Evolutionary conservation across 805 yeast genomes (phyloP).

Genomic region (Candida hispaniensis): DNA sequence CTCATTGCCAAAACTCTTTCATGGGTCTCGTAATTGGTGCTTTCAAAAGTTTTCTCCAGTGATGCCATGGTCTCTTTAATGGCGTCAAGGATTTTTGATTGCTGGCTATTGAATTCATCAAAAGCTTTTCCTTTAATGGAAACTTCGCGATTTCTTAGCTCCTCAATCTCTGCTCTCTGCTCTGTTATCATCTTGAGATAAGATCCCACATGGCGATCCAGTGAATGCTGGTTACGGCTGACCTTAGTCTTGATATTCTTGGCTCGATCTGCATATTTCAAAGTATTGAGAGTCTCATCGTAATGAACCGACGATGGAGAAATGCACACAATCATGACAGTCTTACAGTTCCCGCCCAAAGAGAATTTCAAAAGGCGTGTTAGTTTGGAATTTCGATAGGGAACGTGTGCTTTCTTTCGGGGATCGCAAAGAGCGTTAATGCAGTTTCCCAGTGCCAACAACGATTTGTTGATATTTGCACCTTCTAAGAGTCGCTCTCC

Average conservation of each 20-base stretch:
- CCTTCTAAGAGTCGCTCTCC: slow-evolving; percentile 82
- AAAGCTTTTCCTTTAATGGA: slow-evolving; percentile 18
- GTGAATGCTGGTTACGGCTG: slow-evolving; percentile 57
- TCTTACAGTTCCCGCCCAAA: slow-evolving; percentile 86
- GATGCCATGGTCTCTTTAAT: slow-evolving; percentile 19
- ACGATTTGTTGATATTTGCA: slow-evolving; percentile 82
- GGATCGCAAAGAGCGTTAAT: slow-evolving; percentile 82
- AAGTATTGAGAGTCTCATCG: slow-evolving; percentile 85
- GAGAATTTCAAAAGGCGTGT: slow-evolving; percentile 82
- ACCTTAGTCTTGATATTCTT: slow-evolving; percentile 80
- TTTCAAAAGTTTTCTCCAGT: slow-evolving; percentile 11
- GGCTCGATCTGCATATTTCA: slow-evolving; percentile 85
- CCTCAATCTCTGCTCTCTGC: slow-evolving; percentile 64
- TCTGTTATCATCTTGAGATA: slow-evolving; percentile 76
- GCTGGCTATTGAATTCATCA: slow-evolving; percentile 12
- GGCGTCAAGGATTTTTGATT: slow-evolving; percentile 15
- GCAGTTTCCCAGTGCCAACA: slow-evolving; percentile 86
- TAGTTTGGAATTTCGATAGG: slow-evolving; percentile 82
- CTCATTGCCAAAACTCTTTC: slow-evolving; percentile 8
- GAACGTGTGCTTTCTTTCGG: slow-evolving; percentile 59
- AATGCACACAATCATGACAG: slow-evolving; percentile 92
- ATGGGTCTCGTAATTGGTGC: slow-evolving; percentile 14
- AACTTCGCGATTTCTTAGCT: slow-evolving; percentile 39
- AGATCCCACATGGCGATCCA: slow-evolving; percentile 76
- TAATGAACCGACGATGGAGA: slow-evolving; percentile 80